Evolutionary conservation across 2,329 filamentous ascomycete genomes (phyloP).

Genomic region (Exophiala viscosa): DNA sequence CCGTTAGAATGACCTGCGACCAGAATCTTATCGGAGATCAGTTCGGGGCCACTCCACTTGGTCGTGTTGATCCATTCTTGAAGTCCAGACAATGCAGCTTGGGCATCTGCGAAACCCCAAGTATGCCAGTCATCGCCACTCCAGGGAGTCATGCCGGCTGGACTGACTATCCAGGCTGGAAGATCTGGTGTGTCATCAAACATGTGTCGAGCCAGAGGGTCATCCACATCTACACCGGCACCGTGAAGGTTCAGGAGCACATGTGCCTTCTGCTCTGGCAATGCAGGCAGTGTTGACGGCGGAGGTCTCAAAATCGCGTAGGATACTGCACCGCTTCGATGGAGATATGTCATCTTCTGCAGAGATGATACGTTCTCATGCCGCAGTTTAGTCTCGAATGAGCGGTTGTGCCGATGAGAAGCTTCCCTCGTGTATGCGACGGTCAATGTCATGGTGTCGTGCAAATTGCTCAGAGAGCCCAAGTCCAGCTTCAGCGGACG

Average conservation of each 20-base stretch:
- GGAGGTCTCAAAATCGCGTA: constrained; percentile 58
- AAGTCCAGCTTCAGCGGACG: constrained; percentile 30
- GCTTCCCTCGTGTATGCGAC: constrained; percentile 5
- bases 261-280: constrained; percentile 36
- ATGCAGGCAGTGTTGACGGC: constrained; percentile 36
- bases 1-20: constrained; percentile 59
- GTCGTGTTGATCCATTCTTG: constrained; percentile 48
- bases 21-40: constrained; percentile 49
- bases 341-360: constrained; percentile 54
- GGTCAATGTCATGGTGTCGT: constrained; percentile 6
- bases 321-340: constrained; percentile 53
- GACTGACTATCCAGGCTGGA: constrained; percentile 54
- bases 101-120: constrained; percentile 56
- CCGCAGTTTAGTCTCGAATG: constrained; percentile 24
- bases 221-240: constrained; percentile 55
- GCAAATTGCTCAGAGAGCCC: not conserved
- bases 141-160: constrained; percentile 57
- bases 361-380: constrained; percentile 36
- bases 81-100: constrained; percentile 51
- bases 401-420: constrained; percentile 4
- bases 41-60: constrained; percentile 47
- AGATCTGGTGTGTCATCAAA: constrained; percentile 51
- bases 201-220: constrained; percentile 43
- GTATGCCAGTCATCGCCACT: constrained; percentile 60
- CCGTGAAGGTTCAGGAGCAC: constrained; percentile 54